phyloP scores from a whole-genome alignment of 2,329 filamentous ascomycete genomes.

The Ophiostoma triangulosporum region DNA sequence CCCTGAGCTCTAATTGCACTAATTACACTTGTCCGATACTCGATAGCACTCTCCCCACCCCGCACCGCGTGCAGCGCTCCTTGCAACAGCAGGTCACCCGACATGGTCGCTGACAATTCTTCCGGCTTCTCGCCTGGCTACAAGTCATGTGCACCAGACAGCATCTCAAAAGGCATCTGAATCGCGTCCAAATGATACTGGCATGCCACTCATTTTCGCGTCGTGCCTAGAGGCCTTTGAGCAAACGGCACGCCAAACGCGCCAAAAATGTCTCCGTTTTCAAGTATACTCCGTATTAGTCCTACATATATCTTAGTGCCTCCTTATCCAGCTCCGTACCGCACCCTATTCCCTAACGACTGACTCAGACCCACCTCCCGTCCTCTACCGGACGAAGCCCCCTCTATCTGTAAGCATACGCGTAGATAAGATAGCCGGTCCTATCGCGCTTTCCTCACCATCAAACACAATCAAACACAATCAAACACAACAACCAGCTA shows the following conservation, averaged over 20 bases:
- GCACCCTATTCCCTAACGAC: too few species aligned
- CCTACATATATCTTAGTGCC: too few species aligned
- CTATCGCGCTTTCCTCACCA: neutral
- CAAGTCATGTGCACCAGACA: neutral
- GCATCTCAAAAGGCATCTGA: neutral
- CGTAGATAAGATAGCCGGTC: neutral
- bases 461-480: neutral
- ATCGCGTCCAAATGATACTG: too few species aligned
- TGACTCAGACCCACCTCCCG: conserved; percentile 4
- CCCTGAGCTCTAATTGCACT: neutral
- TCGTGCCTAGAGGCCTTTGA: neutral
- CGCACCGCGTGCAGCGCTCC: neutral
- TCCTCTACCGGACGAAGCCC: neutral
- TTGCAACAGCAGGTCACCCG: neutral
- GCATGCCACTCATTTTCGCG: neutral
- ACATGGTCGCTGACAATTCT: conserved; percentile 2
- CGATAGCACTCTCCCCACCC: neutral
- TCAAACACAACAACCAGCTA: neutral
- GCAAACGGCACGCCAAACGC: neutral
- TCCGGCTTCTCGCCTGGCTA: neutral
- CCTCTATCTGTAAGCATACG: neutral
- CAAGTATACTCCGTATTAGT: neutral
- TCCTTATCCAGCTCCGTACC: too few species aligned
- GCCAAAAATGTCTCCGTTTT: neutral
- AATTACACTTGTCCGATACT: neutral